Evolutionary conservation across 495 filamentous ascomycete species (phyloP), one percentile per base, ranked within the genome.

Genomic region (Friedmanniomyces simplex): DNA sequence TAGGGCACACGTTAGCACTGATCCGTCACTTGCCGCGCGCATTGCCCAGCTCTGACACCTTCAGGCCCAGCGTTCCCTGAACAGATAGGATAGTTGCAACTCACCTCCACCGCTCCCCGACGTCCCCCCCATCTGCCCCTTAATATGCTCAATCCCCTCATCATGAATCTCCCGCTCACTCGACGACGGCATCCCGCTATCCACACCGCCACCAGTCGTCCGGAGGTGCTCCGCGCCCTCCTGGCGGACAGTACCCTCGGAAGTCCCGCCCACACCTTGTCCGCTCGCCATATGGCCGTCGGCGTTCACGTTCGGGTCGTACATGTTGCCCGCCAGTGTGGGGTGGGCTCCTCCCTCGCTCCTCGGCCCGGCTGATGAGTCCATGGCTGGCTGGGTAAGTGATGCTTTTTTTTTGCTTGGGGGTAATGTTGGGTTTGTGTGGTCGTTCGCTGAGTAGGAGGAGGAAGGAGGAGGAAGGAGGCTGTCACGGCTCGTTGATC

Each of bases 71-170:
- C n/a, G n/a, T n/a, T n/a, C n/a, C n/a, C n/a, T n/a, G n/a, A n/a
- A n/a, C n/a, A n/a, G n/a, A n/a, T n/a, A n/a, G n/a, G n/a, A n/a
- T n/a, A n/a, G n/a, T n/a, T n/a, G n/a, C 4, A 32, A 10, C 46
- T 24, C 22, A 24, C 21, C 25, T 28, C 16, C 46, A 49, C 46
- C 22, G 16, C 46, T 18, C 13, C 2, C 46, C 28, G 34, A 21
- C 20, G 53, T 47, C 1, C 13, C 21, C 20, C 52, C 43, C 11
- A 30, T n/a, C 7, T 52, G 54, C 1, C 21, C 13, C 55, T 58
- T 58, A 21, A 58, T 58, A 30, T 58, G 46, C 2, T 58, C 46
- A 12, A 58, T 51, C 4, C 55, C 55, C 21, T 58, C 55, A 13
- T 37, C 8, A 20, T 43, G 45, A 16, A 56, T 39, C 11, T 37